Base-by-base conservation (phyloP, 1,284 basidiomycete species). In the Boletellus dicymbophilus region DNA sequence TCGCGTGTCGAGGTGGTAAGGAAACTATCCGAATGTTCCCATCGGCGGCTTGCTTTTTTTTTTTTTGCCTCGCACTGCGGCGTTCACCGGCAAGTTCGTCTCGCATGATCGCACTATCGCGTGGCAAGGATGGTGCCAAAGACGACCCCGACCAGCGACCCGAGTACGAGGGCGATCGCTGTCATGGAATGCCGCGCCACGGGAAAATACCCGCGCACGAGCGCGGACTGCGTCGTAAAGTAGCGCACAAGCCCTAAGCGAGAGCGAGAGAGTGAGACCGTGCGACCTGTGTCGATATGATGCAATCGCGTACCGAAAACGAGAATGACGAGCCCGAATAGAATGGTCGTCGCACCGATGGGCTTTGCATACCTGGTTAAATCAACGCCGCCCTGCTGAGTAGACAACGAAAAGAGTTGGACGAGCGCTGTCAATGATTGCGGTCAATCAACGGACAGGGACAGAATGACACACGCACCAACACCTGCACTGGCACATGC, bases 401-500 rank as follows among this genome's bases (percentile, higher is more conserved):
- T 15, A 3, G 36, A 23, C 2, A 68, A n/a, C 23, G 52, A 42
- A 25, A 65, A 58, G 15, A 65, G 31, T 27, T 65, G 63, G 6
- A 65, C 60, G 9, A 67, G 50, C 11, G 63, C 63, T 65, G 39
- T 6, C 43, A 23, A 42, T 46, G 10, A 31, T 26, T 15, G 28
- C 5, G 12, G 11, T 30, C 30, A 30, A 4, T 30, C 13, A 47
- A 16, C 8, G n/a, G 41, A 41, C 10, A 9, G 15, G 23, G n/a
- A 21, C 15, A 22, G 9, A n/a, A 26, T 5, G 34, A 46, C 41
- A 28, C 5, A 63, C 72, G 48, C 42, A 74, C 72, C 73, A 27
- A 74, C 67, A 25, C 72, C 72, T 6, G 70, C 61, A 18, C 69
- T 66, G 9, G 72, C 64, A 27, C 73, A 66, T 12, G 71, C 66